Evolutionary conservation across 805 yeast genomes (phyloP), one percentile per base, ranked within the genome.

Genomic region (Ogataea minuta): DNA sequence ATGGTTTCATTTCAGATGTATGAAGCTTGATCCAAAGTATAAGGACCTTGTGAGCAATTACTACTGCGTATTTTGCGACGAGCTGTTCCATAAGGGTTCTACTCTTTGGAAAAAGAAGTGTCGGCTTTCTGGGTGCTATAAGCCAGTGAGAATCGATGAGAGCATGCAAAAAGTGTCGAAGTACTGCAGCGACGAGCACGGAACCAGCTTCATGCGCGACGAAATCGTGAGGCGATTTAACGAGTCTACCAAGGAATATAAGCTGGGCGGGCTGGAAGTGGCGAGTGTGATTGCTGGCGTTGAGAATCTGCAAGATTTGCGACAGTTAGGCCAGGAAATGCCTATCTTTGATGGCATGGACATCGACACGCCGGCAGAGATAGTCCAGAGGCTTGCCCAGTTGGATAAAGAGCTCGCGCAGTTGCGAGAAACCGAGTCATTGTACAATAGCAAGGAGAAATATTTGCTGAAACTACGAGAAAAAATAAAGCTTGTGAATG

Each of bases 1-100:
- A 43, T 90, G 97, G 97, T 90, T 73, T 56, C 97, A 90, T 62
- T 86, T 89, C 60, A 66, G 64, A 31, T 90, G 97, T 57, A 76
- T 89, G 72, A 71, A 71, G 36, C 56, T 88, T 25, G 70, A 79
- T 36, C 58, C 57, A 7, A 62, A 67, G 38, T 73, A 72, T 52
- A 70, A 75, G 41, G 68, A 71, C 27, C 64, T 88, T 35, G 79
- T 88, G 9, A 69, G 74, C 32, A 72, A 74, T 39, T 89, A 74
- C 54, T 83, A 67, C 56, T 89, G 97, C 55, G 82, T 83, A 8
- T 77, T 79, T 42, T 89, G 96, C 59, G 76, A 73, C 38, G 57
- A 23, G 59, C 58, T 43, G 57, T 67, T 45, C 68, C 77, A 53
- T 21, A 57, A 59, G 23, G 83, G 83, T 0, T 50, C 49, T 20